Percentiles rank a stretch among this genome's conserved stretches.
phyloP scores from a whole-genome alignment of 768 basidiomycete genomes.

The Boletales sp. region DNA sequence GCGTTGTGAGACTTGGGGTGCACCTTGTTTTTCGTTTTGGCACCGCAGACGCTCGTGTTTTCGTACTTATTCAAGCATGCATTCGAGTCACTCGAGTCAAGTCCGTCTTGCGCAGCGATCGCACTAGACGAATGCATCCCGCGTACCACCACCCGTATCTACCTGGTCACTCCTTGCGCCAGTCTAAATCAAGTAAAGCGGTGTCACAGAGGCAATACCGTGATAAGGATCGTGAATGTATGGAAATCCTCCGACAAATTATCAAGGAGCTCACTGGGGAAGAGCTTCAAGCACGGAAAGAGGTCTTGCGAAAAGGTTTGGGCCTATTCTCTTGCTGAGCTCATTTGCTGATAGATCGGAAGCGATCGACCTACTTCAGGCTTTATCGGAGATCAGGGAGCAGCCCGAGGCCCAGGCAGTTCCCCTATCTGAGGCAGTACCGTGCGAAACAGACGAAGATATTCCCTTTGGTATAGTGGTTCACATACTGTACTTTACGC shows the following conservation, averaged over 20 bases:
- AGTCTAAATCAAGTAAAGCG: slow-evolving; percentile 9
- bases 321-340: neutral
- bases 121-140: slow-evolving; percentile 1
- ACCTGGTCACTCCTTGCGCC: neutral
- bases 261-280: slow-evolving; percentile 19
- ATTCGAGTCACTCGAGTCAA: neutral
- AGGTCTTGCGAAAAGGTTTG: slow-evolving; percentile 24
- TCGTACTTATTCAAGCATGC: too few species aligned
- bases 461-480: slow-evolving; percentile 1
- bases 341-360: neutral
- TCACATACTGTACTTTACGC: neutral
- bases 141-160: neutral
- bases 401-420: neutral
- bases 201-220: slow-evolving; percentile 20
- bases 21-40: neutral
- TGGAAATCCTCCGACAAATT: slow-evolving; percentile 9
- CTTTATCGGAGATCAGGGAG: neutral
- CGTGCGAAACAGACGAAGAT: neutral
- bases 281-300: slow-evolving; percentile 16
- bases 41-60: neutral
- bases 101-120: neutral
- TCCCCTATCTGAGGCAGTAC: neutral
- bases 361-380: slow-evolving; percentile 7
- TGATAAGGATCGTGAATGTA: slow-evolving; percentile 16
- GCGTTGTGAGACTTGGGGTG: neutral